Evolutionary conservation across 2,329 filamentous ascomycete species (phyloP), one percentile per base, ranked within the genome.

Genomic region (Colletotrichum truncatum): DNA sequence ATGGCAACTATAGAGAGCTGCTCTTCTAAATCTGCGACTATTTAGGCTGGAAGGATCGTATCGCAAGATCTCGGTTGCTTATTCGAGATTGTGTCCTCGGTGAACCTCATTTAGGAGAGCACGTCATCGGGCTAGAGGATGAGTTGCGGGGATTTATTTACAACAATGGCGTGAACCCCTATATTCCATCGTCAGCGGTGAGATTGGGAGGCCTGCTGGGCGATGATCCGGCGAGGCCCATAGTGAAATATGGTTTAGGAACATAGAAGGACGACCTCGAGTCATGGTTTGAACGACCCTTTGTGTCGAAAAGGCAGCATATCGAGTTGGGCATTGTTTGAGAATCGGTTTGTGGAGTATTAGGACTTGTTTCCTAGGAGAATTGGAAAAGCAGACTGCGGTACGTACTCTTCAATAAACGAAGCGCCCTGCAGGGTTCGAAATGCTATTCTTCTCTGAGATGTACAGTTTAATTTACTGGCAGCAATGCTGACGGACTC

Each of bases 81-180:
- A 64, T 46, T 34, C 52, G 49, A 52, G 49, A 56, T 43, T 14
- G 11, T 11, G 14, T 12, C 14, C n/a, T 32, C 45, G 12, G 1
- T 11, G 4, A 1, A n/a, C 10, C 1, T 3, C 4, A 9, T 7
- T 6, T 58, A 8, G 9, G 4, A 16, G 46, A 51, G 25, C 25
- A 28, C 11, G 32, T 14, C 3, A 12, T 67, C 4, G 58, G 36
- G 32, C 23, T 67, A 2, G 58, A 64, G 28, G 64, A 43, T 8
- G 70, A 68, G 16, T 25, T 70, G 4, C 6, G 61, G 2, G 45
- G 69, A 10, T 73, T 73, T 55, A 46, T 75, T 4, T 74, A 75
- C 51, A 11, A 56, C 11, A 39, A 64, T 7, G 72, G 71, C 25
- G 52, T 57, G 23, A 73, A 71, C 54, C 73, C 72, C 1, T 74